Conservation (phyloP, 1,139 yeast species). For the Debaryomyces sp. region DNA sequence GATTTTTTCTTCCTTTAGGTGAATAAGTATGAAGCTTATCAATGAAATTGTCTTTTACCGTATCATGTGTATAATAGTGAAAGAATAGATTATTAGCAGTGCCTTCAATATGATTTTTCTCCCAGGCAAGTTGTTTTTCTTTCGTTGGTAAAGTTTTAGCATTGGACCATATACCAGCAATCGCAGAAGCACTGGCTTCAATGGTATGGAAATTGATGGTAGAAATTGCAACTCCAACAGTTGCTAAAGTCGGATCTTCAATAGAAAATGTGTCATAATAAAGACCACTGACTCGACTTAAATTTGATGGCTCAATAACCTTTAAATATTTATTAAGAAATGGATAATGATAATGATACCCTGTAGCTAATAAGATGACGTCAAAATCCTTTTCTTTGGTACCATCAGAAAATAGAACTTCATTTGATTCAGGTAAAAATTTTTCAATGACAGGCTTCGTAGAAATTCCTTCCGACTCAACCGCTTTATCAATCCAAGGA, state of each 20-base stretch:
- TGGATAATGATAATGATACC: constrained; percentile 41
- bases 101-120: constrained; percentile 20
- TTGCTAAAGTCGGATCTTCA: constrained; percentile 45
- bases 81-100: constrained; percentile 27
- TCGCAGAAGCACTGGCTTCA: not conserved
- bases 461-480: not conserved
- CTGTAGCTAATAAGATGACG: constrained; percentile 37
- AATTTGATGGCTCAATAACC: constrained; percentile 27
- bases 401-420: constrained; percentile 33
- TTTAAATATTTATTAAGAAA: constrained; percentile 25
- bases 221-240: constrained; percentile 42
- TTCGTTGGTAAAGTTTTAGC: not conserved
- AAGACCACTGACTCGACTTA: constrained; percentile 37
- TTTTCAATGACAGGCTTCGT: constrained; percentile 26
- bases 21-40: constrained; percentile 20
- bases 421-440: constrained; percentile 27
- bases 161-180: not conserved
- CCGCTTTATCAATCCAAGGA: constrained; percentile 27
- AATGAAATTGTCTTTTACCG: constrained; percentile 25
- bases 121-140: constrained; percentile 34
- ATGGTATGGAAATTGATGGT: constrained; percentile 17
- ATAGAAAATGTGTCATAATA: constrained; percentile 41
- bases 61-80: constrained; percentile 27
- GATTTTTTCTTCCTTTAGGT: not conserved
- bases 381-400: constrained; percentile 26